Percentiles rank a stretch among this genome's conserved stretches.
These are phyloP conservation scores for Calycina marina DNA, from an alignment of 2,329 filamentous ascomycete genomes.

Conservation along the genomic window DNA sequence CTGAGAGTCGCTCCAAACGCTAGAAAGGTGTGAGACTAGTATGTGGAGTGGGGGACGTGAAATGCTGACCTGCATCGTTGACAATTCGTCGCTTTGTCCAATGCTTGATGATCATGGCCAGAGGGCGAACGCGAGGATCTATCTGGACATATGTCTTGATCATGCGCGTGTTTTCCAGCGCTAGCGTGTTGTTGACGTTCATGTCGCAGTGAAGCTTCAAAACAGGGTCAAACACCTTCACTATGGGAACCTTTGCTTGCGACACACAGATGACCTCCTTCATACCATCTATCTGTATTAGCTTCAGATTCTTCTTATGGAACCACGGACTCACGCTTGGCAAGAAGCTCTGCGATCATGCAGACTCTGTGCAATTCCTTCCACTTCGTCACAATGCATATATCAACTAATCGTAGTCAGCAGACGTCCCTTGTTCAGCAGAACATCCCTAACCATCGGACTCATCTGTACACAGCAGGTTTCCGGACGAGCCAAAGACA, in stretches of 20 bases:
- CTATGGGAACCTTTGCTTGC: constrained; percentile 91
- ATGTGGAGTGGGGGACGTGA: not conserved
- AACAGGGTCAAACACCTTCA: constrained; percentile 97
- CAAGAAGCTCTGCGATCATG: constrained; percentile 72
- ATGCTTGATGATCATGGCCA: constrained; percentile 95
- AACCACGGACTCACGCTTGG: constrained; percentile 51
- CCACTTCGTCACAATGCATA: constrained; percentile 89
- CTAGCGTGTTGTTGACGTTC: constrained; percentile 96
- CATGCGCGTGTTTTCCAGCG: constrained; percentile 93
- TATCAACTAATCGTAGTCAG: constrained; percentile 53
- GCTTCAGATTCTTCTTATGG: constrained; percentile 9
- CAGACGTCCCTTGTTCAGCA: not conserved
- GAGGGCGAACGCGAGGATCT: constrained; percentile 74
- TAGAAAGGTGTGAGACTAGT: constrained; percentile 25
- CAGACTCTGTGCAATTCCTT: constrained; percentile 82
- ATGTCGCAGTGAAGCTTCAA: constrained; percentile 83
- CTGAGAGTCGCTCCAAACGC: constrained; percentile 88
- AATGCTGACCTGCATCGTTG: constrained; percentile 78
- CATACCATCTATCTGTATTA: constrained; percentile 66
- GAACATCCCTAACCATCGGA: constrained; percentile 64
- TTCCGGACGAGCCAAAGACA: constrained; percentile 96
- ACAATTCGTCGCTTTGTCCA: constrained; percentile 89
- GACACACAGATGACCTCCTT: constrained; percentile 90
- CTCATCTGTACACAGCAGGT: constrained; percentile 84
- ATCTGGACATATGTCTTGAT: constrained; percentile 93